phyloP scores from a whole-genome alignment of 2,329 filamentous ascomycete species.

The Ustulina deusta region DNA sequence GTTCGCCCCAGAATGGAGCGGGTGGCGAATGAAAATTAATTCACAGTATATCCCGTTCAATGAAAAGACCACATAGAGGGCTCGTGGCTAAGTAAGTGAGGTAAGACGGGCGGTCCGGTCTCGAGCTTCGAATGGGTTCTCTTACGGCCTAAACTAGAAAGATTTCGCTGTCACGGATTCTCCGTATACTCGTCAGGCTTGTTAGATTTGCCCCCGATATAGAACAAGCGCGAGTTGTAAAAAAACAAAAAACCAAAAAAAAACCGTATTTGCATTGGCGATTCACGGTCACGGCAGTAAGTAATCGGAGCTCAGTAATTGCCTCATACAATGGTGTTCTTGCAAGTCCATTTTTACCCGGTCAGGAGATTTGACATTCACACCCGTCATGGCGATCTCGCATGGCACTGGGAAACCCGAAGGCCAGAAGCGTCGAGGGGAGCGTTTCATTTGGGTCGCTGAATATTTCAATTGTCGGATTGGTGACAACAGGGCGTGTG shows the following conservation, averaged over 20 bases:
- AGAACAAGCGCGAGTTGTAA: neutral
- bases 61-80: neutral
- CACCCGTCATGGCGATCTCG: slow-evolving; percentile 18
- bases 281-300: neutral
- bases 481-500: neutral
- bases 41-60: neutral
- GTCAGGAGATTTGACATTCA: slow-evolving; percentile 13
- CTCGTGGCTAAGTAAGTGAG: neutral
- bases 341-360: slow-evolving; percentile 19
- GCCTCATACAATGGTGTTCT: neutral
- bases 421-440: slow-evolving; percentile 3
- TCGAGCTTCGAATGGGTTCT: neutral
- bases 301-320: neutral
- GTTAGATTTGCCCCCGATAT: neutral
- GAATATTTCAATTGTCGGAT: slow-evolving; percentile 10
- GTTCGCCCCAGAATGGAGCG: neutral
- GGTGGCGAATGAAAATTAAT: neutral
- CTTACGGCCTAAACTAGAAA: neutral
- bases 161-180: neutral
- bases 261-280: neutral
- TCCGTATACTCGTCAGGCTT: neutral
- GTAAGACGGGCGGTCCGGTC: neutral
- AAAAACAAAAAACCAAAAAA: no score
- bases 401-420: slow-evolving; percentile 10
- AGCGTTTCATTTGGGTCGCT: slow-evolving; percentile 1